A percentile compares a stretch with the other conserved stretches of the same genome.
Evolutionary conservation across 306 rosid genomes (phyloP).

Genomic region (Prunus fruticosa): DNA sequence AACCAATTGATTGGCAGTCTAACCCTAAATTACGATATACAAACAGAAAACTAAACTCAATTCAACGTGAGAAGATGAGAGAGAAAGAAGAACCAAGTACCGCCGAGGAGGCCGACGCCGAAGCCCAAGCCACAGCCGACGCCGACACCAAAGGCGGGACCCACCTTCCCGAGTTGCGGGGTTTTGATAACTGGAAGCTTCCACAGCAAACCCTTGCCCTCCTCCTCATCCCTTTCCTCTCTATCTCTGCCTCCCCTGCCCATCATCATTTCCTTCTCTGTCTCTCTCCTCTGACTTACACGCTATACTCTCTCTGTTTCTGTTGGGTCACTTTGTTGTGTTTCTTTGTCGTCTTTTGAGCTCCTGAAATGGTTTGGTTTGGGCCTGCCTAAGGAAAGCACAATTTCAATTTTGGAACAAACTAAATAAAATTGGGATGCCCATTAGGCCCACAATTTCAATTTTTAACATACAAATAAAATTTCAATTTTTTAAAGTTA

Average conservation of each 20-base stretch:
- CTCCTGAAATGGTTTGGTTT: too few relatives aligned
- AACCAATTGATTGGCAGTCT: not conserved
- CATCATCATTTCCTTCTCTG: not conserved
- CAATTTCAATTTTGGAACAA: too few relatives aligned
- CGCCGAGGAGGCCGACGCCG: slow-evolving; percentile 86
- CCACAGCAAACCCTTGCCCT: slow-evolving; percentile 64
- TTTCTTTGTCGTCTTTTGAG: too few relatives aligned
- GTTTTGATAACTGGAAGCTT: slow-evolving; percentile 63
- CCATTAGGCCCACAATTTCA: too few relatives aligned
- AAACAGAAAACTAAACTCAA: not conserved
- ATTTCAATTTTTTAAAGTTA: too few relatives aligned
- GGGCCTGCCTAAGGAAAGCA: too few relatives aligned
- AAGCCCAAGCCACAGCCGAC: slow-evolving; percentile 86
- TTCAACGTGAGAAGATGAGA: not conserved
- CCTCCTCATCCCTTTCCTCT: slow-evolving; percentile 22
- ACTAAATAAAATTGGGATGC: too few relatives aligned
- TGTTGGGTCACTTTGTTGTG: too few relatives aligned
- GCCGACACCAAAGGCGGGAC: slow-evolving; percentile 84
- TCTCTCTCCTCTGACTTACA: too few relatives aligned
- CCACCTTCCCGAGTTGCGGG: slow-evolving; percentile 59
- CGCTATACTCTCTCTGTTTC: not conserved
- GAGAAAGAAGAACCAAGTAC: slow-evolving; percentile 20
- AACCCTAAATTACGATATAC: not conserved
- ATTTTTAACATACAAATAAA: too few relatives aligned
- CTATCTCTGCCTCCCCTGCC: not conserved